Base-by-base conservation (phyloP, 2,329 filamentous ascomycete species). In the Dichotomopilus funicola region DNA sequence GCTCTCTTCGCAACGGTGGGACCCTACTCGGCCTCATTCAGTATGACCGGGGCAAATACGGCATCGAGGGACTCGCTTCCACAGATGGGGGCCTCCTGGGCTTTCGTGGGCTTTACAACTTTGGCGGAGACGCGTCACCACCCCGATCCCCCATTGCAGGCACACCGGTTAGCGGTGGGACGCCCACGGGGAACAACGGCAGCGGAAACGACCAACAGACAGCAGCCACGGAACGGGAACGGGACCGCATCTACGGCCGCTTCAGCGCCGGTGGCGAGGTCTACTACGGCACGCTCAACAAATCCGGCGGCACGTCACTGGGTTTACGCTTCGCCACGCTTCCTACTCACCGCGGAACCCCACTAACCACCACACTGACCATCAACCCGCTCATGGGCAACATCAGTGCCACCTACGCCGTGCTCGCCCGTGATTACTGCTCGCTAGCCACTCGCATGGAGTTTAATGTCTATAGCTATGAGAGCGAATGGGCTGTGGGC, bases 401-500 rank as follows among this genome's bases (percentile, higher is more conserved):
- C 67, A 79, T 99, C 57, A 91, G 88, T 55, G 89, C 91, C 38
- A 95, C 85, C 12, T 99, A 99, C 69, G 89, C 94, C 0, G 89
- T 97, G 48, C 87, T 89, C 66, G 92, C 92, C 1, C 90, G 90
- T 3, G 82, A 82, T 37, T 84, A 90, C 65, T 82, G 95, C 63
- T 88, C 90, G 9, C 80, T 99, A 49, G 94, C 91, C 61, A 95
- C 91, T 27, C 85, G 88, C 49, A 92, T 97, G 73, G 91, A 95
- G 67, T 99, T 99, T 73, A 99, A 99, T 66, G 88, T 96, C 49
- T 97, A 96, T 73, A 96, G 90, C 68, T 99, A 96, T 75, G 94
- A 99, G 75, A 96, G 90, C 67, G 88, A 94, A 56, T 87, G 96
- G 77, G 86, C 91, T 33, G 81, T 97, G 31, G 94, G 94, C 11